phyloP scores from a whole-genome alignment of 257 asterid genomes.

The Solanum tarijense region DNA sequence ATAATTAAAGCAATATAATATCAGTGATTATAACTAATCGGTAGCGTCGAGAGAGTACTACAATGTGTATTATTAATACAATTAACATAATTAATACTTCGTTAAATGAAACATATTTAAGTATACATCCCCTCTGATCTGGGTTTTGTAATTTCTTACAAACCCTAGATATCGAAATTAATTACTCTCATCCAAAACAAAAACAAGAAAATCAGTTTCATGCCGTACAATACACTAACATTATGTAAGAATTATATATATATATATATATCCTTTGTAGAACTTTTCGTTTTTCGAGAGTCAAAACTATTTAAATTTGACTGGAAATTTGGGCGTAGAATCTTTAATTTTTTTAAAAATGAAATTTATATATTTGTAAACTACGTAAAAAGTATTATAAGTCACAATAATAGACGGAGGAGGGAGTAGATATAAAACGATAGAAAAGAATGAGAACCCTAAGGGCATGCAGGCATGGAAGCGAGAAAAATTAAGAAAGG shows the following conservation, averaged over 20 bases:
- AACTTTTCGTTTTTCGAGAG: too few species aligned
- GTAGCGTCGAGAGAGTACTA: neutral
- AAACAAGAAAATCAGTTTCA: neutral
- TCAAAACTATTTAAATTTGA: too few species aligned
- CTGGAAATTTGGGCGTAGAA: too few species aligned
- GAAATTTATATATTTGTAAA: too few species aligned
- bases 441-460: neutral
- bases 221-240: neutral
- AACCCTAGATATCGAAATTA: neutral
- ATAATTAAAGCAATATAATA: too few species aligned
- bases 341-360: too few species aligned
- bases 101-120: neutral
- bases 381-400: too few species aligned
- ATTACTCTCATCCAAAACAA: neutral
- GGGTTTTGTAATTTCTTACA: neutral
- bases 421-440: neutral
- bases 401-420: too few species aligned
- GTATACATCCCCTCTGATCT: neutral
- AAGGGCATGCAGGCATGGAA: neutral
- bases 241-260: neutral
- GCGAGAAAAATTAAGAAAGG: too few species aligned
- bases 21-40: neutral
- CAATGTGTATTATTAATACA: neutral
- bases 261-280: too few species aligned
- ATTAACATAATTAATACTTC: neutral